phyloP scores from a whole-genome alignment of 2,329 filamentous ascomycete species.

The Colletotrichum scovillei region DNA sequence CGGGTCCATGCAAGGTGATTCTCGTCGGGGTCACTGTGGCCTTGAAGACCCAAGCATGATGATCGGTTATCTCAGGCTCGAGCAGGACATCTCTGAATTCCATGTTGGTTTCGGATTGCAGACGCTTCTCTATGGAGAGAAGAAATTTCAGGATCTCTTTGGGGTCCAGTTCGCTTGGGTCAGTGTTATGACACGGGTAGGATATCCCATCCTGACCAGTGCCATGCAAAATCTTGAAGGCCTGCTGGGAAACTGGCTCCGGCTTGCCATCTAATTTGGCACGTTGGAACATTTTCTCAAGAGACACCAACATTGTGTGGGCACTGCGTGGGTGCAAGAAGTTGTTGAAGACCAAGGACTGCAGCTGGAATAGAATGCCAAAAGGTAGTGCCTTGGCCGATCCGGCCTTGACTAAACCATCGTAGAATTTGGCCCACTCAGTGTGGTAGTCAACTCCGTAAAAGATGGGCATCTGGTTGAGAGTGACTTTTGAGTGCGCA shows the following conservation, averaged over 20 bases:
- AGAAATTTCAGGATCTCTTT: constrained; percentile 53
- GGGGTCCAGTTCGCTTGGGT: constrained; percentile 54
- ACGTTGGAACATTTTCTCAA: constrained; percentile 48
- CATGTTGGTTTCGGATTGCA: constrained; percentile 37
- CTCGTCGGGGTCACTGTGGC: constrained; percentile 70
- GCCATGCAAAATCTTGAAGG: constrained; percentile 63
- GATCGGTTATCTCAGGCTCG: constrained; percentile 44
- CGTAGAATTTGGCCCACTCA: constrained; percentile 39
- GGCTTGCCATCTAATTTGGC: constrained; percentile 40
- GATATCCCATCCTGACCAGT: constrained; percentile 63
- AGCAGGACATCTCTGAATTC: constrained; percentile 22
- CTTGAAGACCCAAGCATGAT: constrained; percentile 64
- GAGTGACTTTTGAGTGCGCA: constrained; percentile 35
- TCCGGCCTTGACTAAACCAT: background rate
- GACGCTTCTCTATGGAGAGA: constrained; percentile 52
- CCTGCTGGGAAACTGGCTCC: constrained; percentile 60
- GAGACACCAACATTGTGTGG: constrained; percentile 53
- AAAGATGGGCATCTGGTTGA: background rate
- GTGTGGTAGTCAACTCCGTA: constrained; percentile 36
- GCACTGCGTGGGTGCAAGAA: constrained; percentile 68
- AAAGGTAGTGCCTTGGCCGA: constrained; percentile 58
- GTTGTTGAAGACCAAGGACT: constrained; percentile 72
- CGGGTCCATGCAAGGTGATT: constrained; percentile 68
- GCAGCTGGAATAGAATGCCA: constrained; percentile 69
- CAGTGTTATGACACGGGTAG: constrained; percentile 63